Evolutionary conservation across 176 grass and related monocot genomes (phyloP).

Genomic region (bread wheat (Triticum aestivum)): IWGSC_CS_RefSeq_v2.1 NC_057807.1:508773320-508773819

Average conservation of each 20-base stretch:
- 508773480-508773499: not conserved
- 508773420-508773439: not conserved
- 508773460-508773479: not conserved
- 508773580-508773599: not conserved
- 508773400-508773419: not conserved
- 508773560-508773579: conserved; percentile 17
- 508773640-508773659: no score
- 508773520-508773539: not conserved
- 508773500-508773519: not conserved
- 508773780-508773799: no score
- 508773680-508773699: no score
- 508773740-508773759: no score
- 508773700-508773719: no score
- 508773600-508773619: conserved; percentile 34
- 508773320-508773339: no score
- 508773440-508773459: not conserved
- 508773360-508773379: conserved; percentile 13
- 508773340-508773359: conserved; percentile 36
- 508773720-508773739: no score
- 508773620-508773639: not conserved
- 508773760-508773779: no score
- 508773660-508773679: not conserved
- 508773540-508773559: not conserved
- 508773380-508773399: conserved; percentile 24
- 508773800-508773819: no score